Base-by-base conservation (phyloP, 2,329 filamentous ascomycete genomes). In the Aureobasidium mangrovei region DNA sequence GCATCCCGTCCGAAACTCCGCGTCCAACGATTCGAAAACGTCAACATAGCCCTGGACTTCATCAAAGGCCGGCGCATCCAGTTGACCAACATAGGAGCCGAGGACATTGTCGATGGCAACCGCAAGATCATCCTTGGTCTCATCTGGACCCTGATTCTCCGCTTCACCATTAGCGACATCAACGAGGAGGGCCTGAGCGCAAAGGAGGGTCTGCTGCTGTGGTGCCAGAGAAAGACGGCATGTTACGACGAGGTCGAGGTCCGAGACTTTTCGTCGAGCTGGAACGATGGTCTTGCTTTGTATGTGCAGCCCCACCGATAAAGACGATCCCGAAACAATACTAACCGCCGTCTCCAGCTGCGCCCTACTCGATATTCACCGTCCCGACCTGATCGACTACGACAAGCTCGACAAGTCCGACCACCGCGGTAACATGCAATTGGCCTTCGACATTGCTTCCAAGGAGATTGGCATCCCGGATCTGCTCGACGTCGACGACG, bases 161-260 rank as follows among this genome's bases (percentile, higher is more conserved):
- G 93, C 48, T 98, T 98, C 70, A 98, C 93, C 62, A 98, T 98
- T 69, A 96, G 86, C 69, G 93, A 98, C 71, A 98, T 98, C 75
- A 97, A 94, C 69, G 86, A 91, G 70, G 93, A 96, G 77, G 93
- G 93, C 60, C 85, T 97, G 82, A 96, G 91, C 51, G 93, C 93
- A 56, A 96, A 97, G 71, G 93, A 97, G 69, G 93, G 93, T 59
- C 74, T 98, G 64, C 73, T 98, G 55, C 74, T 98, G 27, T 98
- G 93, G 93, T 98, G 93, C 75, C 91, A 98, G 73, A 80, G 93
- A 63, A 98, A 98, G 75, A 98, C 93, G 31, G 93, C 93, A 6
- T 98, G 93, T 72, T 98, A 98, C 70, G 91, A 96, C 57, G 93
- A 94, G 67, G 91, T 98, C 26, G 86, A 97, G 62, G 90, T 98